Percentiles rank a stretch among this genome's conserved stretches.
phyloP scores from a whole-genome alignment of 2,329 filamentous ascomycete genomes.

The Phialocephala subalpina region DNA sequence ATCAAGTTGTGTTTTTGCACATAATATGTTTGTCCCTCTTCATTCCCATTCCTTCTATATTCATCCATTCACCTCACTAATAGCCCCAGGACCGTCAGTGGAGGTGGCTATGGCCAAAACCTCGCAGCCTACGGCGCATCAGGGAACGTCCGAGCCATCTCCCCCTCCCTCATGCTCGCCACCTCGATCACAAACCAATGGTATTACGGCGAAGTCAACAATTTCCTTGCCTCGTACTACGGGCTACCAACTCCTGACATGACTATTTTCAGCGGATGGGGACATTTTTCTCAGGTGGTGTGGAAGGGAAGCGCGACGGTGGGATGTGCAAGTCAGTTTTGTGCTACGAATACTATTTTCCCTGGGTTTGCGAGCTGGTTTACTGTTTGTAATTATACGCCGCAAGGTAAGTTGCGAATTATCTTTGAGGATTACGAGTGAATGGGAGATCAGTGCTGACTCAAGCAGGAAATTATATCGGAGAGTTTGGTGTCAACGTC shows the following conservation, averaged over 20 bases:
- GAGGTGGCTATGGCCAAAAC: slow-evolving; percentile 85
- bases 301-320: slow-evolving; percentile 69
- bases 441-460: no score
- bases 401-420: not conserved
- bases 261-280: slow-evolving; percentile 70
- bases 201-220: slow-evolving; percentile 83
- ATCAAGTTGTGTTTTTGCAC: slow-evolving; percentile 71
- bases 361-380: slow-evolving; percentile 61
- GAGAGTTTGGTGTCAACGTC: no score
- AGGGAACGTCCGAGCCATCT: slow-evolving; percentile 52
- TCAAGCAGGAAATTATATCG: no score
- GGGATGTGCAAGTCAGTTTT: slow-evolving; percentile 67
- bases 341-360: slow-evolving; percentile 54
- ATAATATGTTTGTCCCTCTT: slow-evolving; percentile 71
- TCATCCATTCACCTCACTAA: slow-evolving; percentile 20
- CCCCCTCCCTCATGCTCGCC: slow-evolving; percentile 60
- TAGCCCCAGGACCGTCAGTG: slow-evolving; percentile 55
- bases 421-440: no score
- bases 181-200: slow-evolving; percentile 79
- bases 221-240: slow-evolving; percentile 63
- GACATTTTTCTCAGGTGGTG: slow-evolving; percentile 78
- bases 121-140: slow-evolving; percentile 70
- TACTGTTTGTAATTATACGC: slow-evolving; percentile 87
- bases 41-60: no score
- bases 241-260: slow-evolving; percentile 66